These are phyloP conservation scores for Cryptosporidium viatorum DNA, from an alignment of 169 alveolate species.

Conservation along the genomic window DNA sequence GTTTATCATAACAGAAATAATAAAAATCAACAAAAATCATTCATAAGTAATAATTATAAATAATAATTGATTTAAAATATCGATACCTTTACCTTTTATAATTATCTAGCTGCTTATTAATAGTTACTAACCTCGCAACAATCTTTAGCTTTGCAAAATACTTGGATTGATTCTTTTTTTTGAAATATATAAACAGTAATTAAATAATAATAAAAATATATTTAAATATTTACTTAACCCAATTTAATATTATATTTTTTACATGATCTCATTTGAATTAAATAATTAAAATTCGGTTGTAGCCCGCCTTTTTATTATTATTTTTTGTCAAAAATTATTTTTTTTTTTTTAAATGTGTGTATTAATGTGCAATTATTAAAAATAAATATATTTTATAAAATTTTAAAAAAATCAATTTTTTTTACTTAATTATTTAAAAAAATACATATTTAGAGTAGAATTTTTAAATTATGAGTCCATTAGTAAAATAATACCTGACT, in stretches of 20 bases:
- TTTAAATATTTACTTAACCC: too few relatives aligned
- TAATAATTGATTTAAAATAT: background rate
- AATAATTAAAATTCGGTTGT: background rate
- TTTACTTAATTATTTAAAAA: too few relatives aligned
- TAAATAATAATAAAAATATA: too few relatives aligned
- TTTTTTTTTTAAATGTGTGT: background rate
- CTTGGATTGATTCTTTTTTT: background rate
- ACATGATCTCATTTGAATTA: background rate
- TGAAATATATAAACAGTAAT: too few relatives aligned
- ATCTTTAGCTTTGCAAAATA: background rate
- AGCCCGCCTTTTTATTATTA: background rate
- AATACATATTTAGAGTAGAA: too few relatives aligned
- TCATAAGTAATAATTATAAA: background rate
- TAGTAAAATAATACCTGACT: background rate
- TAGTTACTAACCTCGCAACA: too few relatives aligned
- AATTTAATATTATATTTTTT: too few relatives aligned
- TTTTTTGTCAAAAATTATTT: too few relatives aligned
- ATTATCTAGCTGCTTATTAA: too few relatives aligned
- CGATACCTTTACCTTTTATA: background rate
- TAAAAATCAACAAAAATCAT: background rate
- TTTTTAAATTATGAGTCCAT: too few relatives aligned
- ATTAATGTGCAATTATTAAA: background rate
- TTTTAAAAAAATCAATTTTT: too few relatives aligned
- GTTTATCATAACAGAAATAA: slow-evolving; percentile 21
- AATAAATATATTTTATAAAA: too few relatives aligned